These are phyloP conservation scores for Aspergillus indologenus DNA, from an alignment of 495 filamentous ascomycete genomes.

Conservation along the genomic window DNA sequence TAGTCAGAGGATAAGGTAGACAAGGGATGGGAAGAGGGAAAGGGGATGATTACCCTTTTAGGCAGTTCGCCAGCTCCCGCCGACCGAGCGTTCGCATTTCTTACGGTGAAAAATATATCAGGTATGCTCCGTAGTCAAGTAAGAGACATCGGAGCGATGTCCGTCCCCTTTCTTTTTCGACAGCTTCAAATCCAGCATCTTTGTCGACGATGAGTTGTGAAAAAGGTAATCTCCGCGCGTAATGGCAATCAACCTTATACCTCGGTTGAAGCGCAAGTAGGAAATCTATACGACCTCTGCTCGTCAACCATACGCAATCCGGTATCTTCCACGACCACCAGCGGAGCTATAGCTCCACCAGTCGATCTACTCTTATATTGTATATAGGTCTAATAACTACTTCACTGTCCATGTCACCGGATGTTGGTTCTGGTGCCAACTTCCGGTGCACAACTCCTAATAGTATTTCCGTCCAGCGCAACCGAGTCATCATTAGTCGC, in stretches of 20 bases:
- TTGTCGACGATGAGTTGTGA: not conserved
- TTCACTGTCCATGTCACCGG: not conserved
- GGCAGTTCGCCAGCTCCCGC: conserved; percentile 2
- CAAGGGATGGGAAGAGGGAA: conserved; percentile 1
- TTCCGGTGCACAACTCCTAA: not conserved
- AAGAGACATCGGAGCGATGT: not conserved
- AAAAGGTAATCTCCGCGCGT: not conserved
- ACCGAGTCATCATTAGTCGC: not conserved
- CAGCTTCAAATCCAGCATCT: not conserved
- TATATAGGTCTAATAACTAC: not conserved
- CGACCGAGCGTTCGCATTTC: not conserved
- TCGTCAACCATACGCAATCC: conserved; percentile 9
- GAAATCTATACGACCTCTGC: conserved; percentile 3
- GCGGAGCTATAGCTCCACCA: not conserved
- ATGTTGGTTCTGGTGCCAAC: not conserved
- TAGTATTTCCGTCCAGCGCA: not conserved
- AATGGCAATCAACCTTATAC: not conserved
- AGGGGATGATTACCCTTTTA: conserved; percentile 5
- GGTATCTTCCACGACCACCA: conserved; percentile 3
- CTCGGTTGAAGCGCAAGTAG: not conserved
- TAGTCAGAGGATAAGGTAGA: conserved; percentile 2
- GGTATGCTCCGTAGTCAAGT: no score
- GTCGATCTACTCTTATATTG: not conserved
- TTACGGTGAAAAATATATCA: no score
- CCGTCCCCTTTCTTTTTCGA: not conserved